Evolutionary conservation across 352 stramenopile species (phyloP).

Genomic region (Albugo candida): DNA sequence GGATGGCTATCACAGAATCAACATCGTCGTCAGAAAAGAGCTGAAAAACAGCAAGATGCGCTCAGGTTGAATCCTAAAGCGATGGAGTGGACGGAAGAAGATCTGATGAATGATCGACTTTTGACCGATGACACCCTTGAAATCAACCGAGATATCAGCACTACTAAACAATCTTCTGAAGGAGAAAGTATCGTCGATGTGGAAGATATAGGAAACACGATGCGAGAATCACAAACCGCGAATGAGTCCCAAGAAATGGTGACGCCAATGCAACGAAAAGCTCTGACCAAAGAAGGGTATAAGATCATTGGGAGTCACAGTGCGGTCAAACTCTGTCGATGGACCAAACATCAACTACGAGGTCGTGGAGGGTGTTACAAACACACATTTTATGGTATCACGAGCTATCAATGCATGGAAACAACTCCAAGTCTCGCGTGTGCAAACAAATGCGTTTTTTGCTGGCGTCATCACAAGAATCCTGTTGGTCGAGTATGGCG

Average conservation of each 20-base stretch:
- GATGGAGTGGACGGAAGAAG: slow-evolving; percentile 58
- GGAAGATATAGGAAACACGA: slow-evolving; percentile 70
- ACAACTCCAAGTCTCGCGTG: slow-evolving; percentile 93
- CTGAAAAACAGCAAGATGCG: slow-evolving; percentile 33
- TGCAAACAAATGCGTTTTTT: slow-evolving; percentile 98
- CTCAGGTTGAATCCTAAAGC: slow-evolving; percentile 22
- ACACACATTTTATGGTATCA: slow-evolving; percentile 99
- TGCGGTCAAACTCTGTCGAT: slow-evolving; percentile 96
- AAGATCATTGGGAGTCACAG: slow-evolving; percentile 96
- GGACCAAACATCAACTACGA: slow-evolving; percentile 96
- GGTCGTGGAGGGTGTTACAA: slow-evolving; percentile 97
- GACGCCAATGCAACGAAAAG: slow-evolving; percentile 85
- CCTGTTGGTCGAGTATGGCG: slow-evolving; percentile 93
- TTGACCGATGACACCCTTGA: slow-evolving; percentile 40
- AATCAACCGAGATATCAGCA: background rate
- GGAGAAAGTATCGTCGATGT: slow-evolving; percentile 52
- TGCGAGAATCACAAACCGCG: slow-evolving; percentile 65
- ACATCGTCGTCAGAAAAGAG: slow-evolving; percentile 66
- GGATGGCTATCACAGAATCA: slow-evolving; percentile 68
- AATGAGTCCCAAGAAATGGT: slow-evolving; percentile 84
- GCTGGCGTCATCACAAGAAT: slow-evolving; percentile 99
- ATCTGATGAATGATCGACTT: slow-evolving; percentile 73
- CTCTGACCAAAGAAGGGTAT: slow-evolving; percentile 95
- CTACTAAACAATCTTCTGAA: slow-evolving; percentile 1
- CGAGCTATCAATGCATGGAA: slow-evolving; percentile 98